Base-by-base conservation (phyloP, 768 basidiomycete species). In the Daedalea quercina region DNA sequence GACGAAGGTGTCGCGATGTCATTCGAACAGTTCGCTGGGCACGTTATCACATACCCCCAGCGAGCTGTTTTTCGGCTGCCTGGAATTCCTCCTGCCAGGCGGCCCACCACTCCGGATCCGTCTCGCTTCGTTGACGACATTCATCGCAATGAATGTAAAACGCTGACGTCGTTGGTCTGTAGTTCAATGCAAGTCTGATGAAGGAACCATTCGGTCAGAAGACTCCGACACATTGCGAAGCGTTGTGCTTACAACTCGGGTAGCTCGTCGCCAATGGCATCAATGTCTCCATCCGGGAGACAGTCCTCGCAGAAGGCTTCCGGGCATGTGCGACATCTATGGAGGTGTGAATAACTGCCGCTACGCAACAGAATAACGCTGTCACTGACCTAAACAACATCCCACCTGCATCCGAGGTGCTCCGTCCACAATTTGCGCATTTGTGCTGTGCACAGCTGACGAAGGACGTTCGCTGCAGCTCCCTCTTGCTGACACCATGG, bases 291-390 rank as follows among this genome's bases (percentile, higher is more conserved):
- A 2, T 63, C 57, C 3, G 78, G 76, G 37, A 84, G 55, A 61
- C 82, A 84, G 57, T 84, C 82, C 50, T 83, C 79, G 63, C 82
- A 84, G 55, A 76, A 80, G 1, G 82, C 79, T 49, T 72, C 65
- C 15, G 78, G 74, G 60, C 83, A 84, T 0, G 80, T 82, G 52
- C 76, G 78, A 55, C 81, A 84, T 54, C 80, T 81, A 47, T 12
- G 13, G 20, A 23, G 11, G 8, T 8, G 31, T 49, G 11, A 40
- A 3, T 13, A 28, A 11, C 28, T 26, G 9, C 17, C 12, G 40
- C 11, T 17, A 24, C 26, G 20, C 31, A 11, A 44, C n/a, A 31
- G 41, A 9, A 52, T 26, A 8, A 17, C 12, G 19, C 25, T 13
- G 19, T 9, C 17, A 53, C 66, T 1, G 54, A 81, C 81, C 81